phyloP scores from a whole-genome alignment of 2,329 filamentous ascomycete species.

The Drechslerella coelobrocha region DNA sequence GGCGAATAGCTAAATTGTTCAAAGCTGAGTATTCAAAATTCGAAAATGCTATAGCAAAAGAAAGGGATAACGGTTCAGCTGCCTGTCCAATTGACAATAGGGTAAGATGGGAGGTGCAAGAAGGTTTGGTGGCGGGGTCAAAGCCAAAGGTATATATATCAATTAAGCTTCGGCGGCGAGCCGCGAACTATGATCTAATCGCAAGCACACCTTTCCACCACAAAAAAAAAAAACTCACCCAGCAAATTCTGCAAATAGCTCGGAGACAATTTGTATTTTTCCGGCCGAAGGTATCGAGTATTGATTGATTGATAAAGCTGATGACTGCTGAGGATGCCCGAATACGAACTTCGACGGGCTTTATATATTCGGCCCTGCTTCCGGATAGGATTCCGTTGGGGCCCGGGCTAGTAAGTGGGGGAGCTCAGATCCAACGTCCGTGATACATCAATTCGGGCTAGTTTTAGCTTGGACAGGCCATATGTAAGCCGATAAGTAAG shows the following conservation, averaged over 20 bases:
- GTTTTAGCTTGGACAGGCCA: not conserved
- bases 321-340: not conserved
- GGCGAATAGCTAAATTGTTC: slow-evolving; percentile 19
- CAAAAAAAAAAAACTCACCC: not conserved
- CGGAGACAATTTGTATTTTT: too few species aligned
- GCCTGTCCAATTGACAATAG: slow-evolving; percentile 2
- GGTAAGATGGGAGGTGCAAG: not conserved
- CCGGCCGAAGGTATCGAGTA: not conserved
- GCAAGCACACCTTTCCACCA: not conserved
- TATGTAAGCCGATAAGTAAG: not conserved
- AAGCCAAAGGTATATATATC: too few species aligned
- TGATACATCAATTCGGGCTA: not conserved
- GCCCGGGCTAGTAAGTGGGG: not conserved
- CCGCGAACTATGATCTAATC: not conserved
- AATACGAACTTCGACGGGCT: not conserved
- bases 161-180: not conserved
- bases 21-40: not conserved
- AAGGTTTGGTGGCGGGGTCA: not conserved
- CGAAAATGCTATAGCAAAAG: not conserved
- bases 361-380: not conserved
- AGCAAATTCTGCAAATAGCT: not conserved
- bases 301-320: not conserved
- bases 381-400: slow-evolving; percentile 1
- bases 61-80: not conserved
- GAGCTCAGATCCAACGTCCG: not conserved